phyloP scores from a whole-genome alignment of 352 stramenopile species.

The Elongisporangium prolatum region DNA sequence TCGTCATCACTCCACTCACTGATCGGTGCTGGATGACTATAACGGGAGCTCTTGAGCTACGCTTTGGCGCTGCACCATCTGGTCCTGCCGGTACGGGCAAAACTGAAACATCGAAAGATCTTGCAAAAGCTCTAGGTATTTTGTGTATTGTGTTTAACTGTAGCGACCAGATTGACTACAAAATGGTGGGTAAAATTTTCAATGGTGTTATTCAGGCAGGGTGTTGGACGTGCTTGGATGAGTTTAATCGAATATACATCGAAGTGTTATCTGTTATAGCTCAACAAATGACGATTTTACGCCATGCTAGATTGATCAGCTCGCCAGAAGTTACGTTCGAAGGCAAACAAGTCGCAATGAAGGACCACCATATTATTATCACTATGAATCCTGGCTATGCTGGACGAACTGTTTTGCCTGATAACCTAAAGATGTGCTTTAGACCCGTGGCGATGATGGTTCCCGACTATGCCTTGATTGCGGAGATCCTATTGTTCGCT shows the following conservation, averaged over 20 bases:
- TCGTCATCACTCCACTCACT: conserved; percentile 93
- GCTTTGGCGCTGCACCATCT: conserved; percentile 85
- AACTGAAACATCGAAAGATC: conserved; percentile 93
- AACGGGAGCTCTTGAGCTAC: conserved; percentile 83
- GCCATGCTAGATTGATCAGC: conserved; percentile 36
- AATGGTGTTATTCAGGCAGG: conserved; percentile 77
- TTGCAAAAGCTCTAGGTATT: conserved; percentile 89
- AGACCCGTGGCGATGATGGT: conserved; percentile 88
- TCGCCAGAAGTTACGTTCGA: conserved; percentile 45
- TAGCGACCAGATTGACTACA: conserved; percentile 93
- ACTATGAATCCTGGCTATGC: conserved; percentile 88
- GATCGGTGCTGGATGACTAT: conserved; percentile 94
- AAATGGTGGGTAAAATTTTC: conserved; percentile 85
- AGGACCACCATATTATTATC: conserved; percentile 79
- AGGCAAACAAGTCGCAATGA: conserved; percentile 43
- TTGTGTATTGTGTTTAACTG: conserved; percentile 96
- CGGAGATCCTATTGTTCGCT: conserved; percentile 79
- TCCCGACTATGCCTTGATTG: conserved; percentile 80
- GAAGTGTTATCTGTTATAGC: conserved; percentile 86
- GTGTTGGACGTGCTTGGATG: conserved; percentile 83
- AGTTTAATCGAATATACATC: conserved; percentile 90
- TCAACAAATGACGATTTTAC: conserved; percentile 76
- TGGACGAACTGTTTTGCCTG: conserved; percentile 74
- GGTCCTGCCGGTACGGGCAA: conserved; percentile 90
- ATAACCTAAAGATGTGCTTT: conserved; percentile 84